Conservation (phyloP, 768 basidiomycete genomes). For the Boletus huronensis region DNA sequence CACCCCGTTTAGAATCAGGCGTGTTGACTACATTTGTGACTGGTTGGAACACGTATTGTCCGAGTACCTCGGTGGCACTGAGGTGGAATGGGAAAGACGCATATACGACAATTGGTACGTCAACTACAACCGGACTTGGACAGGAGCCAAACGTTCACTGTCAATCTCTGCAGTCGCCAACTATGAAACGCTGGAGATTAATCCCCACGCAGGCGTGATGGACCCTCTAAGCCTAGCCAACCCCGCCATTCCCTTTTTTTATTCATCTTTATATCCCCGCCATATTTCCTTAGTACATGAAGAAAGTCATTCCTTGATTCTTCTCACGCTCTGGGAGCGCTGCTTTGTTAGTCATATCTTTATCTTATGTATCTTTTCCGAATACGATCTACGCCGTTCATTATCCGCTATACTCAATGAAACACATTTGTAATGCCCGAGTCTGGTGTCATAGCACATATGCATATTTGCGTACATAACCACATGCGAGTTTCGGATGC, state of each 20-base stretch:
- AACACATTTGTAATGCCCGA: background rate
- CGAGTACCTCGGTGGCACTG: constrained; percentile 25
- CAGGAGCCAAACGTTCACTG: background rate
- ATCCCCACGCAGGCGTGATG: constrained; percentile 4
- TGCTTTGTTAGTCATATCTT: background rate
- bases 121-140: background rate
- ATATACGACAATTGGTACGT: constrained; percentile 30
- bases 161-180: constrained; percentile 8
- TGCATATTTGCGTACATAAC: constrained; percentile 32
- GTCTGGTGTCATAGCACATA: constrained; percentile 24
- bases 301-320: background rate
- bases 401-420: background rate
- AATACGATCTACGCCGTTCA: constrained; percentile 4
- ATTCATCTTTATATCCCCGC: background rate
- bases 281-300: background rate
- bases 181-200: background rate
- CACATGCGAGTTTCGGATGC: constrained; percentile 13
- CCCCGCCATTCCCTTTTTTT: too few species aligned
- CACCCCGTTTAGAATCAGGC: constrained; percentile 38
- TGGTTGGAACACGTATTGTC: constrained; percentile 40
- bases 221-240: background rate
- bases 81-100: constrained; percentile 27
- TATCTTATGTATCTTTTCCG: constrained; percentile 4
- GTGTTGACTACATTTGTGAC: constrained; percentile 33
- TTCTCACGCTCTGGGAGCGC: background rate